Evolutionary conservation across 768 basidiomycete genomes (phyloP).

Genomic region (Amanita exitialis): DNA sequence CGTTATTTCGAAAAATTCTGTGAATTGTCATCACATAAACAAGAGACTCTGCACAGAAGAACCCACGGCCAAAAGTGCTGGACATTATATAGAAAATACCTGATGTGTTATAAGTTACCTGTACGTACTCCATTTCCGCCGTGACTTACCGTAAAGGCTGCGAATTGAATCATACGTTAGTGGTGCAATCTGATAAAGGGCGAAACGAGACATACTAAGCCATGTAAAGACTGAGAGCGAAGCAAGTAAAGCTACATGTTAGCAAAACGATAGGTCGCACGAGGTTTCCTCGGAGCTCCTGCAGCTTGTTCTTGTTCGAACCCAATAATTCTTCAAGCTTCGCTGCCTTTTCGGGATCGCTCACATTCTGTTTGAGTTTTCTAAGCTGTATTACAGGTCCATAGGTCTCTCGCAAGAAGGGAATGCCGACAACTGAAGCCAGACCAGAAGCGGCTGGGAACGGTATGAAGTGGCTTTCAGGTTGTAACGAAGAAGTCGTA

Average conservation of each 20-base stretch:
- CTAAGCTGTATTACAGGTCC: slow-evolving; percentile 55
- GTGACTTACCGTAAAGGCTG: slow-evolving; percentile 41
- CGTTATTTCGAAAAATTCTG: slow-evolving; percentile 35
- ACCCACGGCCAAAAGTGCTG: slow-evolving; percentile 52
- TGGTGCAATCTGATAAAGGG: background rate
- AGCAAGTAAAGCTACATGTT: slow-evolving; percentile 54
- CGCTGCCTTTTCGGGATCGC: slow-evolving; percentile 34
- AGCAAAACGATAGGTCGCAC: slow-evolving; percentile 50
- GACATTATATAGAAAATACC: slow-evolving; percentile 68
- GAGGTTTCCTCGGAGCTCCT: slow-evolving; percentile 50
- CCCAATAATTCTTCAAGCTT: slow-evolving; percentile 6
- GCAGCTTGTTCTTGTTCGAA: slow-evolving; percentile 20
- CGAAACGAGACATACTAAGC: slow-evolving; percentile 42
- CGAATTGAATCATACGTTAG: slow-evolving; percentile 1
- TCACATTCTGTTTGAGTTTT: slow-evolving; percentile 18
- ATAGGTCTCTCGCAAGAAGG: slow-evolving; percentile 67
- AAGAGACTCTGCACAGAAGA: background rate
- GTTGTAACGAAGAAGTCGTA: slow-evolving; percentile 9
- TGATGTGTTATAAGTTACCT: slow-evolving; percentile 7
- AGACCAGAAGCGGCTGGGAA: slow-evolving; percentile 29
- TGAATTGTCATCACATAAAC: background rate
- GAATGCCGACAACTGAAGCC: slow-evolving; percentile 39
- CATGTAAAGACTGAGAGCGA: slow-evolving; percentile 60
- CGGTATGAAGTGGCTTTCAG: background rate
- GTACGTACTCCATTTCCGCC: background rate